These are phyloP conservation scores for Lophiostoma macrostomum DNA, from an alignment of 495 filamentous ascomycete genomes.

Conservation along the genomic window DNA sequence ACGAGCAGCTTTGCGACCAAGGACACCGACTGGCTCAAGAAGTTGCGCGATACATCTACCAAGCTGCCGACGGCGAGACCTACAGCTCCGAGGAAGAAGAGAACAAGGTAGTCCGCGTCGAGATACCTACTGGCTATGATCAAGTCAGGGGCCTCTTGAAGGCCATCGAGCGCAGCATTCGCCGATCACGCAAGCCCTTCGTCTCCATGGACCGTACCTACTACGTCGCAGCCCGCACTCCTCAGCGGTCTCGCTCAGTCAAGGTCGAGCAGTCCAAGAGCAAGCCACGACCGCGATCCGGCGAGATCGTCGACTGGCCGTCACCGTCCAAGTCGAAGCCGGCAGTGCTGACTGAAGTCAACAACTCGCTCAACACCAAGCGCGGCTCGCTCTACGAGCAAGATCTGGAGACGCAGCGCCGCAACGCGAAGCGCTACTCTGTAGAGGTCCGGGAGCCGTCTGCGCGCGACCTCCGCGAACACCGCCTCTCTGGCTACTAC, in stretches of 20 bases:
- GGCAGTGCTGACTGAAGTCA: slow-evolving; percentile 18
- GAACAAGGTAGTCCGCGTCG: slow-evolving; percentile 40
- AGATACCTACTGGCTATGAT: slow-evolving; percentile 38
- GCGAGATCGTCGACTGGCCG: slow-evolving; percentile 37
- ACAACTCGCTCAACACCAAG: slow-evolving; percentile 21
- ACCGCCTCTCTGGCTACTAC: slow-evolving; percentile 35
- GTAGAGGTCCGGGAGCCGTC: slow-evolving; percentile 40
- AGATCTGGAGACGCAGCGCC: slow-evolving; percentile 33
- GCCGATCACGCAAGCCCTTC: slow-evolving; percentile 33
- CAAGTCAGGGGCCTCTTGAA: slow-evolving; percentile 38
- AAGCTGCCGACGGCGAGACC: slow-evolving; percentile 33
- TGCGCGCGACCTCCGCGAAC: slow-evolving; percentile 33
- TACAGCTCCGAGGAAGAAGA: slow-evolving; percentile 37
- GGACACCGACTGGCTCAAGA: slow-evolving; percentile 39
- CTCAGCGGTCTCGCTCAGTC: slow-evolving; percentile 24
- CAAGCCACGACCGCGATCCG: slow-evolving; percentile 29
- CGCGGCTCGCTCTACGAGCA: slow-evolving; percentile 40
- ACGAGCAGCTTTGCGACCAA: slow-evolving; percentile 34
- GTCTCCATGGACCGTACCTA: slow-evolving; percentile 38
- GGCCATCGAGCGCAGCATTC: slow-evolving; percentile 35
- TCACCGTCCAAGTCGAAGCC: slow-evolving; percentile 14
- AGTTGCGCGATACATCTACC: slow-evolving; percentile 41
- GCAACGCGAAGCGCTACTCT: slow-evolving; percentile 32
- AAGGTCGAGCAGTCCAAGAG: slow-evolving; percentile 31
- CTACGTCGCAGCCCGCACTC: slow-evolving; percentile 32